These are phyloP conservation scores for Juglanconis juglandina DNA, from an alignment of 2,329 filamentous ascomycete genomes.

Conservation along the genomic window DNA sequence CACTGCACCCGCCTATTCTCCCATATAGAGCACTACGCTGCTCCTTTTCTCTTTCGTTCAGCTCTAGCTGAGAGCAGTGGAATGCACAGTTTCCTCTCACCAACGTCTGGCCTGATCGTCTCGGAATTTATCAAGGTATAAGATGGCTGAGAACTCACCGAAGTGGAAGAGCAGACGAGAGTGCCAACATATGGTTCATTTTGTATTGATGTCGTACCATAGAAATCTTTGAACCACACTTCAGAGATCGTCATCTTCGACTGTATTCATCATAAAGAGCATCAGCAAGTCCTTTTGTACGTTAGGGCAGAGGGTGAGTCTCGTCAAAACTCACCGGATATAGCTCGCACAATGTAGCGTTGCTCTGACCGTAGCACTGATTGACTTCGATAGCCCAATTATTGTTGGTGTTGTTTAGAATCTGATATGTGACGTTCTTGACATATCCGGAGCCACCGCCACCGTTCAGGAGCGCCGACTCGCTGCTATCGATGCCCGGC, in stretches of 20 bases:
- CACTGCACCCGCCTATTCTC: neutral
- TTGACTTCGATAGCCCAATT: constrained; percentile 60
- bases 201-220: neutral
- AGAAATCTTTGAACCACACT: constrained; percentile 1
- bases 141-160: neutral
- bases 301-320: neutral
- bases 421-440: constrained; percentile 49
- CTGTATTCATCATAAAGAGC: neutral
- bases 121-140: neutral
- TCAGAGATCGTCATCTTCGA: constrained; percentile 9
- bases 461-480: constrained; percentile 6
- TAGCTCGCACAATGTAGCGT: constrained; percentile 32
- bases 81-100: too few relatives aligned
- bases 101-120: too few relatives aligned
- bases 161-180: neutral
- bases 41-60: too few relatives aligned
- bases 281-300: neutral
- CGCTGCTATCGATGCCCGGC: constrained; percentile 33
- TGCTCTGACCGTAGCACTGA: constrained; percentile 53
- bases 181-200: constrained; percentile 4
- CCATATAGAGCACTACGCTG: neutral
- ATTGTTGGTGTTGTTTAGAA: constrained; percentile 53
- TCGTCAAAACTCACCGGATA: constrained; percentile 19
- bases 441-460: constrained; percentile 14
- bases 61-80: too few relatives aligned